Base-by-base conservation (phyloP, 169 alveolate species). In the Miamiensis avidus region DNA sequence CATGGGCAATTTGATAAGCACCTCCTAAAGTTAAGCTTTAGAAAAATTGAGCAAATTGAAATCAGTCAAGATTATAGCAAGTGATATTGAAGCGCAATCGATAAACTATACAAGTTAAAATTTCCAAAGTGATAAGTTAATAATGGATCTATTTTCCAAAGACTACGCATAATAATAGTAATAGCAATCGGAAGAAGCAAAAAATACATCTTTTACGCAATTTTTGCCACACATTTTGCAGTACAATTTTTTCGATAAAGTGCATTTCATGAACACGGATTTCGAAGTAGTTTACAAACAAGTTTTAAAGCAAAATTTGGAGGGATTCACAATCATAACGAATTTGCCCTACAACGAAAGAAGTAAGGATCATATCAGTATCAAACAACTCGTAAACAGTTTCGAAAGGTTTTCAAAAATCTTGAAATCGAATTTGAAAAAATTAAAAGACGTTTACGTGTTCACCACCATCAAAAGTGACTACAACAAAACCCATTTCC, bases 391-490 rank as follows among this genome's bases (percentile, higher is more conserved):
- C n/a, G 34, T 20, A 26, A 65, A 72, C 30, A 29, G 64, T 1
- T 79, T 49, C 64, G 29, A 79, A 29, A 79, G 84, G 64, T 79
- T 79, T 65, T 29, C 84, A 25, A 79, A 79, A 64, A 25, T 79
- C 1, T 6, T 79, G 15, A 65, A 72, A 1, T 49, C 34, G 29
- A 79, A 79, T 79, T 31, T 49, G 16, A 31, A 34, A 26, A 79
- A 79, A 49, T 79, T 79, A 29, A n/a, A n/a, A 65, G 76, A 64
- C 64, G 84, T 79, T n/a, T 79, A 49, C 65, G 76, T 79, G 0
- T 79, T 34, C 49, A 49, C 77, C 0, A 79, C 84, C 15, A 32
- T 79, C n/a, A 34, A 79, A 34, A 49, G 64, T n/a, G 65, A 29
- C 15, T 79, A 79, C n/a, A 28, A 79, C 16, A 65, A 79, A 29